Evolutionary conservation across 257 asterid genomes (phyloP), one percentile per base, ranked within the genome.

Genomic region (Solanum etuberosum): DNA sequence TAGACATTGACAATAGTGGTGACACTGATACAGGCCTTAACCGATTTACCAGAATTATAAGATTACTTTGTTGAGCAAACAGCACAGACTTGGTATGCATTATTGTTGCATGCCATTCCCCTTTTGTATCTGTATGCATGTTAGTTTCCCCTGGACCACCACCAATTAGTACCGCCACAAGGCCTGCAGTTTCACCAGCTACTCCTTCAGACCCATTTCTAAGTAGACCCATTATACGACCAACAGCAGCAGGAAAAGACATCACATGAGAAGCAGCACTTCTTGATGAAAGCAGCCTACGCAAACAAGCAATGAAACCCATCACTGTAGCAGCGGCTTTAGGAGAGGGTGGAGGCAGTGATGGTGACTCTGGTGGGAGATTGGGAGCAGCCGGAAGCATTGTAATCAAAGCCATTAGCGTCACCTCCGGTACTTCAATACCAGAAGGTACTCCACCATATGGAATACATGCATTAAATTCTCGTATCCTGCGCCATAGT

Each of bases 211-310:
- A 97, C 86, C 99, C 99, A 90, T 95, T 97, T 92, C 97, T 94
- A 63, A 97, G 98, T 65, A 97, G 94, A 86, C 99, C 99, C 99
- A 97, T 95, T 68, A 97, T 92, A 88, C 99, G 92, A 77, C 96
- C 99, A 87, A 97, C 97, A 63, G 99, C 99, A 70, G 99, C 99
- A 77, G 99, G 99, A 91, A 97, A 97, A 71, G 99, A 94, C 99
- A 97, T 93, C 92, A 97, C 98, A 51, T 95, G 99, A 20, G 99
- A 95, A 74, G 99, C 98, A 87, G 99, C 99, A 93, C 91, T 94
- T 91, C 94, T 94, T 87, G 99, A 97, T 87, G 98, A 88, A 87
- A 97, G 92, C 95, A 97, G 89, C 89, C 99, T 93, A 89, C 95
- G 98, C 86, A 97, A 93, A 94, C 99, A 97, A 90, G 97, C 94